A percentile compares a stretch with the other conserved stretches of the same genome.
Conservation (phyloP, 805 yeast species). For the Teunomyces panamensis region DNA sequence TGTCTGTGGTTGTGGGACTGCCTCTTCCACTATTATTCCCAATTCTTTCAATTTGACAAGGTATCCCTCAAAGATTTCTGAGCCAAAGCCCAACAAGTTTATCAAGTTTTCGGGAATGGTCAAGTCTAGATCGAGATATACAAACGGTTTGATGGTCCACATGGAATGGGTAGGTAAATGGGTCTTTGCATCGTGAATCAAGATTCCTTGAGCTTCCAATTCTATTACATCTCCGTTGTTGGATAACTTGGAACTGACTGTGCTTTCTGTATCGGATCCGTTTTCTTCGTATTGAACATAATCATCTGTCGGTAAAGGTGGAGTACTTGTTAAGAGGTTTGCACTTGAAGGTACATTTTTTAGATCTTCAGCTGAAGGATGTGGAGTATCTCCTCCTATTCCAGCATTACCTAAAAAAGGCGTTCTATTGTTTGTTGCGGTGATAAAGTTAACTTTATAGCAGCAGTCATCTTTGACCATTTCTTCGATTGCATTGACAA, state of each 20-base stretch:
- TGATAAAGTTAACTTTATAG: slow-evolving; percentile 71
- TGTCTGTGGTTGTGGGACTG: slow-evolving; percentile 74
- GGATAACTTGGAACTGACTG: slow-evolving; percentile 29
- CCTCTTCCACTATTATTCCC: slow-evolving; percentile 59
- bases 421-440: slow-evolving; percentile 35
- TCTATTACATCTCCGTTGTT: slow-evolving; percentile 65
- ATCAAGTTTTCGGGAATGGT: slow-evolving; percentile 69
- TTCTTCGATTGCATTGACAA: slow-evolving; percentile 63
- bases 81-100: slow-evolving; percentile 84
- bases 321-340: not conserved
- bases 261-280: slow-evolving; percentile 8
- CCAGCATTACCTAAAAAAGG: slow-evolving; percentile 7
- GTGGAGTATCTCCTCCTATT: slow-evolving; percentile 21
- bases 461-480: slow-evolving; percentile 75
- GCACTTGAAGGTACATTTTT: not conserved
- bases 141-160: slow-evolving; percentile 87
- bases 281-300: not conserved
- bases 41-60: slow-evolving; percentile 60
- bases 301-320: not conserved
- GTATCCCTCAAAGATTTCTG: slow-evolving; percentile 77
- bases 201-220: slow-evolving; percentile 90
- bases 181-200: slow-evolving; percentile 61
- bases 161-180: slow-evolving; percentile 74
- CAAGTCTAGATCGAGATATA: slow-evolving; percentile 58
- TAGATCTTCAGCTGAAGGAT: slow-evolving; percentile 19